Evolutionary conservation across 495 filamentous ascomycete genomes (phyloP), one percentile per base, ranked within the genome.

Genomic region (Aspergillus affinis): DNA sequence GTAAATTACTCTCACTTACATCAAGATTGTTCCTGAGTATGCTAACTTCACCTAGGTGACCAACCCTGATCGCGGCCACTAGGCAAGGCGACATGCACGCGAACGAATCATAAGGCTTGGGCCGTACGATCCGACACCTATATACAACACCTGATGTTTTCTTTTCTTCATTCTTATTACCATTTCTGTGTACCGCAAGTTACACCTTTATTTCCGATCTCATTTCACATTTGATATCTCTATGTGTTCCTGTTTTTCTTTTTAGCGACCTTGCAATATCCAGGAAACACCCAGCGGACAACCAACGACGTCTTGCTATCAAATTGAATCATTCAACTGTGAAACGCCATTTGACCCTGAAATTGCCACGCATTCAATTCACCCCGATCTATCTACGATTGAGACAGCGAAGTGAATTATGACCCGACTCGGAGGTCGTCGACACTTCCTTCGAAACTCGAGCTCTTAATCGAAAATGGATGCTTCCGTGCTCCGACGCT

Each of bases 1-100:
- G 94, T 94, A 78, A 58, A 82, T 57, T 23, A 9, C n/a, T 6
- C 48, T 18, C 17, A 21, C 44, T 18, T 9, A 12, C 15, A 20
- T 17, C 20, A 1, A 6, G 6, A 10, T 27, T 51, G 19, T 10
- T 20, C 4, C 3, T 19, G 4, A n/a, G 32, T 4, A 21, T 55
- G 53, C 49, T 61, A 18, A 63, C 27, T 18, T 52, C 61, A 23
- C 7, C 10, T 54, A 81, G 78, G 79, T 83, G 47, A 81, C 78
- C 18, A 83, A 83, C 60, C 81, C 80, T 18, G 79, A 83, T 64
- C 69, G 66, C 18, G 64, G 64, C 54, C 75, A 70, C 26, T 52
- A 29, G 27, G 21, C 26, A 5, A 51, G 23, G 23, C 23, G 23
- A 26, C 23, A 26, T 26, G 23, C 23, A 26, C 23, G 23, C 17